Percentiles rank a stretch among this genome's conserved stretches.
phyloP scores from a whole-genome alignment of 2,329 filamentous ascomycete genomes.

The Xylaria sp. region DNA sequence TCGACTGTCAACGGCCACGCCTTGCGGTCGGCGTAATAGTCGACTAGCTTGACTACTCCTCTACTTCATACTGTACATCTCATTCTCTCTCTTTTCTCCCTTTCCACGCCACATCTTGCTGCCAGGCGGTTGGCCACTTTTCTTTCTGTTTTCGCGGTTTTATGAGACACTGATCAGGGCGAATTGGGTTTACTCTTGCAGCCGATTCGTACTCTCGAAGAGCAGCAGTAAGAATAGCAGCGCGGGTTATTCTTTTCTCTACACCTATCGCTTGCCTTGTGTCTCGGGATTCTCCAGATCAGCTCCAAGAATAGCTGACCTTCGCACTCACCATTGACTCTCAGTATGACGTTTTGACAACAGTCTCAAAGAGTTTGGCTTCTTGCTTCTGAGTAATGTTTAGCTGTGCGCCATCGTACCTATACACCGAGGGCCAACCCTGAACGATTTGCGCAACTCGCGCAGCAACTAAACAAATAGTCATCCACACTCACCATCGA shows the following conservation, averaged over 20 bases:
- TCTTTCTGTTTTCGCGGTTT: conserved; percentile 12
- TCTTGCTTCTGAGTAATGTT: conserved; percentile 28
- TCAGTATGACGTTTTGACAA: conserved; percentile 35
- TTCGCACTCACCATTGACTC: conserved; percentile 2
- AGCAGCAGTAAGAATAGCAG: not conserved
- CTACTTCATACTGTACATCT: conserved; percentile 13
- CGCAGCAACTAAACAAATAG: conserved; percentile 37
- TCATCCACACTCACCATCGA: conserved; percentile 14
- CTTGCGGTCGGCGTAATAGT: conserved; percentile 13
- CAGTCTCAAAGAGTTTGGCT: conserved; percentile 40
- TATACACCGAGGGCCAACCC: conserved; percentile 27
- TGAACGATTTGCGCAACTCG: conserved; percentile 37
- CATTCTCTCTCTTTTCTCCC: conserved; percentile 14
- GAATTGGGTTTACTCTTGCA: conserved; percentile 12
- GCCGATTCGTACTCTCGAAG: not conserved
- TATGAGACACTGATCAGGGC: not conserved
- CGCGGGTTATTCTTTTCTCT: not conserved
- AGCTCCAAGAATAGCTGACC: conserved; percentile 18
- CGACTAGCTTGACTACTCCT: not conserved
- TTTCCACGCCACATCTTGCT: conserved; percentile 25
- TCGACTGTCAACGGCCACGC: conserved; percentile 24
- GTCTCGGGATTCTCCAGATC: conserved; percentile 17
- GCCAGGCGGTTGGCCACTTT: conserved; percentile 20
- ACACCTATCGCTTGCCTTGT: conserved; percentile 23
- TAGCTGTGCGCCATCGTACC: conserved; percentile 39